phyloP scores from a whole-genome alignment of 768 basidiomycete species.

The Chalciporus sphaerocephalus region DNA sequence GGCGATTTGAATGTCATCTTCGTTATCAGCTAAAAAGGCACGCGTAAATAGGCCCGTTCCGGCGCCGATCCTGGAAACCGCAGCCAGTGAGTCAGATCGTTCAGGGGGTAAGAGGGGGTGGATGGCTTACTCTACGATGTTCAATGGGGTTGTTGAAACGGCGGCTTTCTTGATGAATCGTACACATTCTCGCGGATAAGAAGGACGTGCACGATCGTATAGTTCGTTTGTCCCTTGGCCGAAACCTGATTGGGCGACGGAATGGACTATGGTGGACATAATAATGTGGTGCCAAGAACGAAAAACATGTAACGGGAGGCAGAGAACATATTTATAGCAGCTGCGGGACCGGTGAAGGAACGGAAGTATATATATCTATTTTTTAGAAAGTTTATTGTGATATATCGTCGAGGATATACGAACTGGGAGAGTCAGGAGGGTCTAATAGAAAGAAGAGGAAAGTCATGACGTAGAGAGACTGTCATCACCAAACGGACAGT shows the following conservation, averaged over 20 bases:
- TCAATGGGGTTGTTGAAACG: slow-evolving; percentile 38
- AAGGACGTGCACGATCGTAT: slow-evolving; percentile 76
- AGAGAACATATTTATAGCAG: no score
- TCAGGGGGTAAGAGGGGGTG: no score
- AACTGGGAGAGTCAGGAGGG: no score
- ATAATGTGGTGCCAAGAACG: neutral
- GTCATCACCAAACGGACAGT: no score
- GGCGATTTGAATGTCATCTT: slow-evolving; percentile 47
- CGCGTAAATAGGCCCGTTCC: slow-evolving; percentile 91
- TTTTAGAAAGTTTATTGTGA: no score
- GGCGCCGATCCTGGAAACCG: slow-evolving; percentile 58
- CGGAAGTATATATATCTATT: no score
- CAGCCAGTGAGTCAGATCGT: neutral
- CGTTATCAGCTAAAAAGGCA: slow-evolving; percentile 63
- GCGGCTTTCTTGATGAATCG: slow-evolving; percentile 53
- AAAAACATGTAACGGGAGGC: neutral
- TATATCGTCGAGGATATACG: no score
- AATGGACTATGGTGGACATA: slow-evolving; percentile 48
- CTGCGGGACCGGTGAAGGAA: no score
- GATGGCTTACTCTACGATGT: slow-evolving; percentile 75
- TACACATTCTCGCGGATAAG: slow-evolving; percentile 67
- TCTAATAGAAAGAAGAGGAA: no score
- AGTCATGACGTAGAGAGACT: no score
- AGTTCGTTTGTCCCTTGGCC: slow-evolving; percentile 77
- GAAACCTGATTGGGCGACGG: slow-evolving; percentile 69